Evolutionary conservation across 352 stramenopile species (phyloP), one percentile per base, ranked within the genome.

Genomic region (Paralagenidium karlingii): DNA sequence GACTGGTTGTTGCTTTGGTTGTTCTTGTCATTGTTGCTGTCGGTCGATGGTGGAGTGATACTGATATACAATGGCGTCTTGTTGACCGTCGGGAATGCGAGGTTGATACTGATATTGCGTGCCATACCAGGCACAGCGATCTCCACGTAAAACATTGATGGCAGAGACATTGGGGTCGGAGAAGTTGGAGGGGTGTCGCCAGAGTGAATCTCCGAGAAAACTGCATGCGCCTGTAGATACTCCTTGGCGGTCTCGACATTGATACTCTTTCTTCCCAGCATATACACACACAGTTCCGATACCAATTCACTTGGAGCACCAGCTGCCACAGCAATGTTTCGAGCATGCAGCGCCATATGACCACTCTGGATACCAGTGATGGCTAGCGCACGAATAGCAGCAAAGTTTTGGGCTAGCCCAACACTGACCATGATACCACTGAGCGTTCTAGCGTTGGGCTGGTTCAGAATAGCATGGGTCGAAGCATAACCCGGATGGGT

Each of bases 101-200:
- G 73, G 58, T 90, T 90, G 29, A 90, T 39, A 34, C 77, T 88
- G 40, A 90, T 63, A 3, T 63, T 63, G 40, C 58, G 53, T 41
- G 84, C 68, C 19, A 87, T 43, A 30, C 78, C 67, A 2, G 74
- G 77, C 25, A 87, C 70, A 1, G 64, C 63, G 34, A 90, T 65
- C 53, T 86, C 77, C 15, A 90, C 74, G 44, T 86, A 90, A 42
- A 90, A 82, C 77, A 88, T 90, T 21, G 73, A 87, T 21, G 77
- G 77, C 43, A 76, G 40, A 15, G 54, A 44, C 42, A 57, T 48
- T 1, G 43, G 43, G 22, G 47, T 50, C 18, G 13, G 60, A 47
- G 25, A 70, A 15, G 2, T 38, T 8, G 63, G 60, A 9, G 65
- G 63, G 33, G 64, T 80, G 39, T 50, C 58, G 47, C 49, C 60